Conservation (phyloP, 202 grass and related monocot genomes). For the Panicum hallii region DNA sequence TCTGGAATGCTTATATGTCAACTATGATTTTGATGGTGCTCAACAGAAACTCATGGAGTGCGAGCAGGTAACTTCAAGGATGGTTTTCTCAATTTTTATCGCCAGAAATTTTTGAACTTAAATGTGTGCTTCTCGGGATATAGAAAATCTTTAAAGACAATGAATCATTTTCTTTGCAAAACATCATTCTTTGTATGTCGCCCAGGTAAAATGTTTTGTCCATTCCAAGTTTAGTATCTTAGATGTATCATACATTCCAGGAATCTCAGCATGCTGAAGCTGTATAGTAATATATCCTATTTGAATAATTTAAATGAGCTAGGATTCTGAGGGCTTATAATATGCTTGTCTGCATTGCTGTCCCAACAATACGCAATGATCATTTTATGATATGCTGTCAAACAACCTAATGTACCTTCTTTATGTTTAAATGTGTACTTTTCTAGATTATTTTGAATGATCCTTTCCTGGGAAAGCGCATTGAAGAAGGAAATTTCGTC, state of each 20-base stretch:
- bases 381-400: not conserved
- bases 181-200: not conserved
- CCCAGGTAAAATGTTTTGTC: not conserved
- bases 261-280: not conserved
- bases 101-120: not conserved
- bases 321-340: not conserved
- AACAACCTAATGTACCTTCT: not conserved
- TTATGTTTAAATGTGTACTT: not conserved
- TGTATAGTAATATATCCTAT: not conserved
- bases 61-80: constrained; percentile 63
- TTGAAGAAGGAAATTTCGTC: constrained; percentile 62
- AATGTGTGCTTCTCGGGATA: not conserved
- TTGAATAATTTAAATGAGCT: not conserved
- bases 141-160: not conserved
- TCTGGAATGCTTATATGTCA: constrained; percentile 92
- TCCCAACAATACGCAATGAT: not conserved
- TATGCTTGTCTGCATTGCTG: not conserved
- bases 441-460: constrained; percentile 92
- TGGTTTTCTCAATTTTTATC: not conserved
- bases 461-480: constrained; percentile 84
- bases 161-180: not conserved
- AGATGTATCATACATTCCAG: not conserved
- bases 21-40: constrained; percentile 96
- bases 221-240: not conserved
- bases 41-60: constrained; percentile 82